Evolutionary conservation across 2,329 filamentous ascomycete genomes (phyloP), one percentile per base, ranked within the genome.

Genomic region (Gremmenia infestans): DNA sequence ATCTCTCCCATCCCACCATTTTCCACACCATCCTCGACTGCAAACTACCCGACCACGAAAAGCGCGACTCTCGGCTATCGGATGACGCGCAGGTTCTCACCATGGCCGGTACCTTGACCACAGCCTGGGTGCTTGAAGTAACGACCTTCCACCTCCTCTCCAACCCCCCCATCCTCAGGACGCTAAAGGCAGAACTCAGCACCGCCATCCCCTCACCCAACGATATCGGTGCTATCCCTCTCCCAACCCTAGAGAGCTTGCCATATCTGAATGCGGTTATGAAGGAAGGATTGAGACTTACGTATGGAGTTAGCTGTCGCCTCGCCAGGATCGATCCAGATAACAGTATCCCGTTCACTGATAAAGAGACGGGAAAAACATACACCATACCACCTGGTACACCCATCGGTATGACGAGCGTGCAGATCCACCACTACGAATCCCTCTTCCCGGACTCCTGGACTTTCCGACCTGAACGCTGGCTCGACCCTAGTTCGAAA

Each of bases 51-150:
- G 42, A 58, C 2, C 17, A 54, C 4, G 72, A 74, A 37, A 73
- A 72, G 57, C 60, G 64, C 0, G 28, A 63, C 0, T 28, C 48
- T 2, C 65, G 72, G 0, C 59, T 74, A 4, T 58, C 58, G 3
- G 60, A 67, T 1, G 72, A 75, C 11, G 66, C 63, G 12, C 57
- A 45, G n/a, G 25, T 46, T 9, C 39, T 45, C n/a, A 42, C 42
- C 12, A 52, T 54, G 1, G 74, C 73, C 2, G 74, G 72, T 2
- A 72, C 70, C 11, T 68, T 73, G 40, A 76, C 73, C 0, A 71
- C 68, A 0, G 66, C 66, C 11, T 68, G 67, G 61, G 63, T 68
- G 0, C 62, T 77, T 17, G 60, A 67, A 2, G 57, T 72, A 5
- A 61, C 69, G 7, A 65, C 69, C 7, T 76, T 68, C 61, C 57